These are phyloP conservation scores for Yamadazyma endophytica DNA, from an alignment of 805 yeast genomes.

Conservation along the genomic window DNA sequence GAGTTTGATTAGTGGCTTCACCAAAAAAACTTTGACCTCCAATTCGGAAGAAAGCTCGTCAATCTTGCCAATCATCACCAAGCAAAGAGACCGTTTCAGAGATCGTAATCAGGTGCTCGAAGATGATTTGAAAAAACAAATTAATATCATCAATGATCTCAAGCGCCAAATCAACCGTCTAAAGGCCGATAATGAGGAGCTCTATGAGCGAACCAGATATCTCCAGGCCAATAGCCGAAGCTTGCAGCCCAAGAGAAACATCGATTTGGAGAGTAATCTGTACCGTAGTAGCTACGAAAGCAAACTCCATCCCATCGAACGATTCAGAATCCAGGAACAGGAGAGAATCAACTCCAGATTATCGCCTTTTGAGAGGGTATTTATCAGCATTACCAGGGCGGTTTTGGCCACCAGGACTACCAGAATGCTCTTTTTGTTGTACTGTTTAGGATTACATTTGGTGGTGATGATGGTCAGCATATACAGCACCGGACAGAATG, in stretches of 20 bases:
- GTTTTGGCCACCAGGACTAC: constrained; percentile 72
- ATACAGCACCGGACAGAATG: constrained; percentile 47
- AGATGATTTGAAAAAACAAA: constrained; percentile 65
- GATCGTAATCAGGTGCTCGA: constrained; percentile 80
- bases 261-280: constrained; percentile 49
- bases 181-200: constrained; percentile 69
- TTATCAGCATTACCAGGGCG: constrained; percentile 65
- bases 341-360: constrained; percentile 68
- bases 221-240: constrained; percentile 44
- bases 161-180: constrained; percentile 60
- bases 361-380: constrained; percentile 76
- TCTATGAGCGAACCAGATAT: constrained; percentile 75
- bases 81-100: constrained; percentile 92
- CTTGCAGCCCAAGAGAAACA: constrained; percentile 28
- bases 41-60: constrained; percentile 33
- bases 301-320: constrained; percentile 77
- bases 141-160: constrained; percentile 51
- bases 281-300: constrained; percentile 69
- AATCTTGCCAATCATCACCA: constrained; percentile 81
- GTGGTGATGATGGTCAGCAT: constrained; percentile 64
- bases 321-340: constrained; percentile 72
- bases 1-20: constrained; percentile 61
- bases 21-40: constrained; percentile 11
- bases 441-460: constrained; percentile 72
- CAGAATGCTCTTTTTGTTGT: constrained; percentile 66